Base-by-base conservation (phyloP, 305 asterid genomes). In the Rubia occidens region DNA sequence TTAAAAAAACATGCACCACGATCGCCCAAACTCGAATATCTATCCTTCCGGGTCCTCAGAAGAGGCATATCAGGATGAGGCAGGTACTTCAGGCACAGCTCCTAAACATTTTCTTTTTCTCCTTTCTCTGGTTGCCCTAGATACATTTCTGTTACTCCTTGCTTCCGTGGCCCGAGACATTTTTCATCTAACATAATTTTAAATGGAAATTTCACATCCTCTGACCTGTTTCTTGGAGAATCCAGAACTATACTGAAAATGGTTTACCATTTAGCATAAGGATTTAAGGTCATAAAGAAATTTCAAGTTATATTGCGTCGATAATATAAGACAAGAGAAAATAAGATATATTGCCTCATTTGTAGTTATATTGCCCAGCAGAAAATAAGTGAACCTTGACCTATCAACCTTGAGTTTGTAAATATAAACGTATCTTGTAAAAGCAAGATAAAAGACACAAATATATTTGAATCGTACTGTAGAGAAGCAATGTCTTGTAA, bases 391-490 rank as follows among this genome's bases (percentile, higher is more conserved):
- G 11, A 26, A 32, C 37, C 43, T 11, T 0, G 15, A 59, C 21
- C 11, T 6, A 8, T 26, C 44, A 47, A 49, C 15, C 60, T 8
- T 47, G 14, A 14, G 17, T 24, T 49, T 42, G 1, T 47, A 42
- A 45, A 60, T 62, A 43, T 15, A 49, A 63, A 15, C 37, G 29
- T 43, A 60, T 43, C 11, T 7, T 18, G 49, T 13, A n/a, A 6
- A 14, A 35, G 53, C 18, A 26, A 55, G 17, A 18, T 15, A 24
- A 26, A 44, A 60, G 66, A 78, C 64, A 49, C 49, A 55, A 82
- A 92, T 96, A 97, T 86, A 89, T 13, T 62, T 78, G 84, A 93
- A 93, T 74, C 98, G 95, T 3, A 78, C 89, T 51, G 83, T 84
- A 58, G 82, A 76, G 65, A 83, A 82, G 75, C 90, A 75, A 61